Evolutionary conservation across 2,329 filamentous ascomycete species (phyloP).

Genomic region (Blastomyces emzantsi): DNA sequence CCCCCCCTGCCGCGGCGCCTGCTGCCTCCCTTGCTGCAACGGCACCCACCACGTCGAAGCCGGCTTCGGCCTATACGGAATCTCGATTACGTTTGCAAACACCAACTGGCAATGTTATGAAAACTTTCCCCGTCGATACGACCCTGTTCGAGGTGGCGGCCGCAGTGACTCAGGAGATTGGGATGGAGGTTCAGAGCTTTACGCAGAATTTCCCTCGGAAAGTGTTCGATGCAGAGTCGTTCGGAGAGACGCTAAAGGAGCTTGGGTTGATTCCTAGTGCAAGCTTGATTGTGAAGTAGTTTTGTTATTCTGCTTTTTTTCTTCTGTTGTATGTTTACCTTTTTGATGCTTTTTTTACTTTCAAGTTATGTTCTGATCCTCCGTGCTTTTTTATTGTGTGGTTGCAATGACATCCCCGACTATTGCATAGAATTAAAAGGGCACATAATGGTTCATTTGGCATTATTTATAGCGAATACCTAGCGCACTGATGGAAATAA

Average conservation of each 20-base stretch:
- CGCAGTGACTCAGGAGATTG: conserved; percentile 61
- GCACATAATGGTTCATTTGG: background rate
- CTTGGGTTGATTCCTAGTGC: conserved; percentile 83
- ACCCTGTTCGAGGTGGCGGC: conserved; percentile 89
- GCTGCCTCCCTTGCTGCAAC: conserved; percentile 31
- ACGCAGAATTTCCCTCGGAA: conserved; percentile 82
- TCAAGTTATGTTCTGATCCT: background rate
- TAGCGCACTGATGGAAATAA: background rate
- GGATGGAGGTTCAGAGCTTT: conserved; percentile 63
- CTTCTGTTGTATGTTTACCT: background rate
- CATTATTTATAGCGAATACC: background rate
- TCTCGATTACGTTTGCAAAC: conserved; percentile 76
- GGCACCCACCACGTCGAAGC: conserved; percentile 41
- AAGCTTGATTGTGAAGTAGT: conserved; percentile 62
- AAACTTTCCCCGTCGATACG: conserved; percentile 79
- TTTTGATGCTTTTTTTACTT: background rate
- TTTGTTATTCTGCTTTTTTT: background rate
- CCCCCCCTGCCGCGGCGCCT: conserved; percentile 36
- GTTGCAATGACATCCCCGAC: background rate
- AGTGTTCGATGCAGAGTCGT: conserved; percentile 64
- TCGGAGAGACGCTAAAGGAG: conserved; percentile 87
- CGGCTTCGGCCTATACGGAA: conserved; percentile 65
- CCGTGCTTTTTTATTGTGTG: background rate
- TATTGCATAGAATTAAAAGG: background rate
- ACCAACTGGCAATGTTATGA: conserved; percentile 64